A percentile compares a stretch with the other conserved stretches of the same genome.
Conservation (phyloP, 2,329 filamentous ascomycete species). For the Fusarium temperatum region DNA sequence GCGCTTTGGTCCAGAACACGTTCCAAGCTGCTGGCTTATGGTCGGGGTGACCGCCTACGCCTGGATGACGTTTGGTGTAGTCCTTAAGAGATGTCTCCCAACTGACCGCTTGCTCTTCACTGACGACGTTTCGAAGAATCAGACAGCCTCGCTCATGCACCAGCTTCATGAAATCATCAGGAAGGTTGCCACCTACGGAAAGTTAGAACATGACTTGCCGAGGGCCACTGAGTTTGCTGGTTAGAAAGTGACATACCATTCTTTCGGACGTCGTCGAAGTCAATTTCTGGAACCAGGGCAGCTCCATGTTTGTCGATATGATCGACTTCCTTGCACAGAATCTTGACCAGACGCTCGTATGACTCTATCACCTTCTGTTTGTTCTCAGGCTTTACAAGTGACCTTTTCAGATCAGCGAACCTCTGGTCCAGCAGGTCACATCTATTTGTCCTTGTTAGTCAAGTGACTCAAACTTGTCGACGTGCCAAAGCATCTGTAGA, state of each 20-base stretch:
- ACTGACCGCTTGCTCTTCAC: background rate
- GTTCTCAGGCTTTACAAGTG: background rate
- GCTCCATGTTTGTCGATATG: background rate
- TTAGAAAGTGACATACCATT: background rate
- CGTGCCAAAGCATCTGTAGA: too few species aligned
- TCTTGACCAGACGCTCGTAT: background rate
- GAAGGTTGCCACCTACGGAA: background rate
- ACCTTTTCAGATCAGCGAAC: background rate
- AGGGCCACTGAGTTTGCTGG: accelerated
- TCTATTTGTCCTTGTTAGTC: background rate
- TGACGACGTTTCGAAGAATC: background rate
- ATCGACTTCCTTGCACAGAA: background rate
- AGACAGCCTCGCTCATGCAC: background rate
- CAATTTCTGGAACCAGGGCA: background rate
- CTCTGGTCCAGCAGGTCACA: background rate
- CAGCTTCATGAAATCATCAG: background rate
- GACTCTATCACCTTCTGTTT: background rate
- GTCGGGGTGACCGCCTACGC: background rate
- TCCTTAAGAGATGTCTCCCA: background rate
- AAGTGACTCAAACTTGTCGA: accelerated
- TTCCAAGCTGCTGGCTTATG: background rate
- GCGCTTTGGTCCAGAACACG: background rate
- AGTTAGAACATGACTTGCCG: accelerated
- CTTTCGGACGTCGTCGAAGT: background rate
- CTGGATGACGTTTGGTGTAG: background rate